These are phyloP conservation scores for Marasmius fiardii DNA, from an alignment of 1,284 basidiomycete species.

Conservation along the genomic window DNA sequence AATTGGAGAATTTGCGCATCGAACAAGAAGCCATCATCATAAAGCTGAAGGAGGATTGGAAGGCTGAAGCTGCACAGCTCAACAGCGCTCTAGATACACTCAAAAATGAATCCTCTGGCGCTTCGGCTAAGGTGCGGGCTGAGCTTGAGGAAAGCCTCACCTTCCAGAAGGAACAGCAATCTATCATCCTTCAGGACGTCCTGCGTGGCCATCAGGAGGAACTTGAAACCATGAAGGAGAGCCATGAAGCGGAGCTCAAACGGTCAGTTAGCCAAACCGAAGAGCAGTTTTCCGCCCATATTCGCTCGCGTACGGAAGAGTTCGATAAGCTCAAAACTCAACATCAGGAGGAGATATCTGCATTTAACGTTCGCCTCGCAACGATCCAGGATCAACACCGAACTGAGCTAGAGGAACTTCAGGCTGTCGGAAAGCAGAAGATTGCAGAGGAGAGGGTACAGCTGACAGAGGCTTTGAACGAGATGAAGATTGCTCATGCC, in stretches of 20 bases:
- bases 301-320: slow-evolving; percentile 36
- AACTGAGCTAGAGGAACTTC: slow-evolving; percentile 36
- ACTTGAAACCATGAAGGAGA: slow-evolving; percentile 39
- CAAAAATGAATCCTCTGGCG: slow-evolving; percentile 40
- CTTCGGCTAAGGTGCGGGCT: slow-evolving; percentile 36
- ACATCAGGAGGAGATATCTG: slow-evolving; percentile 42
- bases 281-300: slow-evolving; percentile 20
- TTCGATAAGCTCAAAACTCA: slow-evolving; percentile 38
- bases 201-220: slow-evolving; percentile 55
- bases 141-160: slow-evolving; percentile 51
- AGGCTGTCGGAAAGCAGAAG: slow-evolving; percentile 32
- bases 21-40: slow-evolving; percentile 43
- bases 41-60: slow-evolving; percentile 49
- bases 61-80: slow-evolving; percentile 48
- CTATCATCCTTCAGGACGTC: slow-evolving; percentile 48
- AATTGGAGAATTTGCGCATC: slow-evolving; percentile 40
- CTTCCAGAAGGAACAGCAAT: slow-evolving; percentile 53
- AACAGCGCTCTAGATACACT: slow-evolving; percentile 40
- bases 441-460: slow-evolving; percentile 39
- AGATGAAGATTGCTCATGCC: slow-evolving; percentile 31
- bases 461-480: slow-evolving; percentile 30
- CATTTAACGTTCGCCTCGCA: slow-evolving; percentile 39
- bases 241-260: slow-evolving; percentile 38
- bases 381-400: slow-evolving; percentile 45
- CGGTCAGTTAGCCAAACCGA: slow-evolving; percentile 23